Evolutionary conservation across 495 filamentous ascomycete species (phyloP), one percentile per base, ranked within the genome.

Genomic region (Xylaria curta): DNA sequence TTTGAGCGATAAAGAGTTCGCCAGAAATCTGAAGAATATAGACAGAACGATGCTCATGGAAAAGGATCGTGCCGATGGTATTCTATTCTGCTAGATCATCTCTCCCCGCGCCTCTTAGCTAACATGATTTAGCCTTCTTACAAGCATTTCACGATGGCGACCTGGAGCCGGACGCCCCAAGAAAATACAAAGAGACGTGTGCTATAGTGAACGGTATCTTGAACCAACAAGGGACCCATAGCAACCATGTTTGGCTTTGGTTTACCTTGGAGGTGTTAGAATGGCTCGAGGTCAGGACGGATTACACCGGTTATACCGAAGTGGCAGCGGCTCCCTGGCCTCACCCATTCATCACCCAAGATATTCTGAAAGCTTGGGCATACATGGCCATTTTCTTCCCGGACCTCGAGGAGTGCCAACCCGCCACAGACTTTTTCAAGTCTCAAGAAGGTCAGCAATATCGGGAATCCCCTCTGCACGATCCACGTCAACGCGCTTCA

Each of bases 311-410:
- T 5, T 82, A 80, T 54, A 69, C 19, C 36, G 24, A 46, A 15
- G 74, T 74, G 19, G 21, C 69, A 13, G 56, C 21, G 0, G 67
- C 72, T 15, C 76, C 72, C 10, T 81, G 79, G 79, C 77, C 80
- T 5, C 81, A 85, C 69, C 76, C 80, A 15, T 82, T 81, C 62
- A 76, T 85, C 66, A 62, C 79, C n/a, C 76, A 80, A 59, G 84
- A 85, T 63, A 79, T 82, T 4, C 68, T 79, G 17, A 77, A 81
- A 28, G 82, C 85, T 1, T 82, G 80, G 51, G 78, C 78, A n/a
- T 73, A 71, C 28, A 81, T 84, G 76, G 76, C 75, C 0, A 72
- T 84, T 26, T 86, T 84, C 78, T 85, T 85, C 71, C 80, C 80
- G 2, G 69, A 76, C 10, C 31, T 79, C 15, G 71, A 72, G 10